These are phyloP conservation scores for Chiua virens DNA, from an alignment of 768 basidiomycete species.

Conservation along the genomic window DNA sequence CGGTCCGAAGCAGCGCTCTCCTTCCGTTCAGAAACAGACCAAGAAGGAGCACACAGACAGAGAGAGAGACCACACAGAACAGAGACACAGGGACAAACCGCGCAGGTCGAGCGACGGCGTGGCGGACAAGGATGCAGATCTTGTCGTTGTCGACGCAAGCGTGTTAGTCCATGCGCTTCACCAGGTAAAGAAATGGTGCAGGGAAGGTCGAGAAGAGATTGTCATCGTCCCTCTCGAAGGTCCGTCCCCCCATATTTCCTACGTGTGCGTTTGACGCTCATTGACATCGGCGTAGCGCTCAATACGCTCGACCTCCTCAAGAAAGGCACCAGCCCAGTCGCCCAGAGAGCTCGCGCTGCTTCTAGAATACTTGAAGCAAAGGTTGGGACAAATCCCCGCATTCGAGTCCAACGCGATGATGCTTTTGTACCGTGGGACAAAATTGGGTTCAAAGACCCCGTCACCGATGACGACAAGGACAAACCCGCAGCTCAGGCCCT, in stretches of 20 bases:
- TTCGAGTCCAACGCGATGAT: constrained; percentile 78
- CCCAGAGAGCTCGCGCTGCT: constrained; percentile 81
- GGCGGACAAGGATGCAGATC: constrained; percentile 62
- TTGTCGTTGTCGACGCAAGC: constrained; percentile 79
- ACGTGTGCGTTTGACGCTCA: constrained; percentile 6
- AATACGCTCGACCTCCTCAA: constrained; percentile 92
- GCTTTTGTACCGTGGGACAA: constrained; percentile 83
- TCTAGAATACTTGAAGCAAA: constrained; percentile 88
- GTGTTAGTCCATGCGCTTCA: constrained; percentile 76
- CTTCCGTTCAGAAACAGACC: constrained; percentile 16
- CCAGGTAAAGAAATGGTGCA: constrained; percentile 82
- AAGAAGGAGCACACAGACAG: constrained; percentile 25
- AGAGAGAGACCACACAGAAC: constrained; percentile 22
- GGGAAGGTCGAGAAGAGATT: constrained; percentile 72
- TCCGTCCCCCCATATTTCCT: constrained; percentile 33
- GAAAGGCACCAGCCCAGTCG: constrained; percentile 79
- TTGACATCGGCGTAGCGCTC: constrained; percentile 51
- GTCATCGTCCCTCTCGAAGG: constrained; percentile 89
- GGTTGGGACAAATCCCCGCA: constrained; percentile 79
- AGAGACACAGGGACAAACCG: constrained; percentile 14
- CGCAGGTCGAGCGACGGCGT: constrained; percentile 29
- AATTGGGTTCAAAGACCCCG: constrained; percentile 51
- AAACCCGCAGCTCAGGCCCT: constrained; percentile 22
- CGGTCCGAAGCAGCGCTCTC: constrained; percentile 24
- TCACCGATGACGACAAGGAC: constrained; percentile 23